Evolutionary conservation across 805 yeast genomes (phyloP), one percentile per base, ranked within the genome.

Genomic region (Metschnikowia continentalis): DNA sequence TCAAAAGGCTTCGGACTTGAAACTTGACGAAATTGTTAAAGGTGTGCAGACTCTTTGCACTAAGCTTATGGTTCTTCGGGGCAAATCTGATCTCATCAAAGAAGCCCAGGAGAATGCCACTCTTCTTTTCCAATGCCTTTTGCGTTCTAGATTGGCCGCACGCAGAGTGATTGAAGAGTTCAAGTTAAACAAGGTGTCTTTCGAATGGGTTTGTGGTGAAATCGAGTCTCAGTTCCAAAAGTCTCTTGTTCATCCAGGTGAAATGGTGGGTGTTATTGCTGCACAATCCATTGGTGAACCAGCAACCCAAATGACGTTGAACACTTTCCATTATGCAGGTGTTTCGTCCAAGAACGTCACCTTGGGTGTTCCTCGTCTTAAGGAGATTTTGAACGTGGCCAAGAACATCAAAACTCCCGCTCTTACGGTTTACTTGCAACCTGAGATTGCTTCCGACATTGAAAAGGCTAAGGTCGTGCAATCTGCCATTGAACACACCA

Each of bases 321-420:
- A 81, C 66, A 81, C 85, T 60, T 92, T 92, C 89, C 99, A 94
- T 78, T 94, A 94, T 79, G 99, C 99, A 63, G 99, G 99, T 79
- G 99, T 94, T 51, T 98, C 99, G 35, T 88, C 96, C 43, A 94
- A 92, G 97, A 94, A 94, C 75, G 96, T 92, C 58, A 94, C 99
- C 0, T 80, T 94, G 60, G 99, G 99, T 81, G 99, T 94, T 48
- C 99, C 99, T 46, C 97, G 99, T 81, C 92, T 94, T 67, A 94
- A 91, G 81, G 98, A 91, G 76, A 94, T 94, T 82, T 81, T 94
- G 71, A 92, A 92, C 68, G 99, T 94, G 58, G 99, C 99, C 10
- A 94, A 94, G 76, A 92, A 89, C 63, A 91, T 94, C 79, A 94
- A 92, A 74, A 94, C 99, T n/a, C 99, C 99, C n/a, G 95, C 97